These are phyloP conservation scores for Rubia yunnanensis DNA, from an alignment of 257 asterid species.

Conservation along the genomic window DNA sequence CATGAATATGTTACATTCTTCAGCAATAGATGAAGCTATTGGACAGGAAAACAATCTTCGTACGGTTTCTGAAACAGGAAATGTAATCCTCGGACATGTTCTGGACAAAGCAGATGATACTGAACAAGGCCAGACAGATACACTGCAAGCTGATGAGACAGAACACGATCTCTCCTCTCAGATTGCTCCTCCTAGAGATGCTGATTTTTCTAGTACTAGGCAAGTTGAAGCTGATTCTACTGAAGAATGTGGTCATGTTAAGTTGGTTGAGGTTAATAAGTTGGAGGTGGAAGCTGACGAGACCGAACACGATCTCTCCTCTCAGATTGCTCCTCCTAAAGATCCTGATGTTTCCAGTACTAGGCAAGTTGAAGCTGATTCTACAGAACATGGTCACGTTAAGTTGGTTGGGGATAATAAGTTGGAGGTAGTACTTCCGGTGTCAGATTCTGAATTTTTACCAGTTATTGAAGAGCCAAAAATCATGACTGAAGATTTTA, in stretches of 20 bases:
- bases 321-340: conserved; percentile 20
- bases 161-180: conserved; percentile 23
- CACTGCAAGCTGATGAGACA: conserved; percentile 20
- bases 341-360: conserved; percentile 18
- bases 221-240: conserved; percentile 20
- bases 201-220: conserved; percentile 18
- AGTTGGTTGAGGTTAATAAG: conserved; percentile 9
- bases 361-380: conserved; percentile 19
- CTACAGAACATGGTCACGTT: conserved; percentile 6
- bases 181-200: conserved; percentile 15
- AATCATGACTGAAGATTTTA: conserved; percentile 17
- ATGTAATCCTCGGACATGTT: neutral
- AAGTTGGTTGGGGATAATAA: conserved; percentile 9
- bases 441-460: conserved; percentile 11
- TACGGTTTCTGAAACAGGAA: neutral
- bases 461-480: conserved; percentile 18
- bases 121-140: conserved; percentile 6
- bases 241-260: conserved; percentile 2
- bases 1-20: conserved; percentile 15
- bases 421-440: conserved; percentile 1
- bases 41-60: conserved; percentile 20
- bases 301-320: conserved; percentile 21
- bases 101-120: neutral
- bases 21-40: neutral
- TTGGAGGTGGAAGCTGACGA: conserved; percentile 18